phyloP scores from a whole-genome alignment of 768 basidiomycete species.

The Tulasnella sp. region DNA sequence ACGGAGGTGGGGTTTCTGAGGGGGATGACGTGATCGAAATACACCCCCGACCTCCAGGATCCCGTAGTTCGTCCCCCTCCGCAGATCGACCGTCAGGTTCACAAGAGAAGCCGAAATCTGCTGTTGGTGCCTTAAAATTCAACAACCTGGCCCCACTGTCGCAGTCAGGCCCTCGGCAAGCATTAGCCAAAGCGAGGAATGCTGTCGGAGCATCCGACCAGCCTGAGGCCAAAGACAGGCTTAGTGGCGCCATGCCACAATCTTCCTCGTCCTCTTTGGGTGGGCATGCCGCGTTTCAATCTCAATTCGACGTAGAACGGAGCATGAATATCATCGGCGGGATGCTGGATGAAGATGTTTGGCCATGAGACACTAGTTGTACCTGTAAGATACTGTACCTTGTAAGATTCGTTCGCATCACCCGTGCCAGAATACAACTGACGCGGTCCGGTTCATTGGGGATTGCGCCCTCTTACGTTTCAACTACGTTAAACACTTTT shows the following conservation, averaged over 20 bases:
- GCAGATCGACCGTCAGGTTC: neutral
- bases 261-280: neutral
- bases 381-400: neutral
- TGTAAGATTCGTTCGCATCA: neutral
- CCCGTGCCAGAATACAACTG: neutral
- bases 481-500: neutral
- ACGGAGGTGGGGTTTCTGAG: neutral
- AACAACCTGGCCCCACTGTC: neutral
- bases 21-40: neutral
- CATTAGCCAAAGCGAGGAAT: neutral
- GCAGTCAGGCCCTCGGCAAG: neutral
- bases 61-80: neutral
- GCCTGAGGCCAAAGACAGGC: neutral
- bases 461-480: neutral
- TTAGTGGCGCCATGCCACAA: neutral
- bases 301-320: neutral
- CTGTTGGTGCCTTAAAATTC: neutral
- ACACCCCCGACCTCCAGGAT: neutral
- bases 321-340: neutral
- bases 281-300: neutral
- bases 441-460: neutral
- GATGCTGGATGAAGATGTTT: neutral
- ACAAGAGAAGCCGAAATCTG: neutral
- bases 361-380: neutral
- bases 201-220: neutral